Percentiles rank a stretch among this genome's conserved stretches.
Conservation (phyloP, 139 green algal species). For the Pleodorina starrii region DNA sequence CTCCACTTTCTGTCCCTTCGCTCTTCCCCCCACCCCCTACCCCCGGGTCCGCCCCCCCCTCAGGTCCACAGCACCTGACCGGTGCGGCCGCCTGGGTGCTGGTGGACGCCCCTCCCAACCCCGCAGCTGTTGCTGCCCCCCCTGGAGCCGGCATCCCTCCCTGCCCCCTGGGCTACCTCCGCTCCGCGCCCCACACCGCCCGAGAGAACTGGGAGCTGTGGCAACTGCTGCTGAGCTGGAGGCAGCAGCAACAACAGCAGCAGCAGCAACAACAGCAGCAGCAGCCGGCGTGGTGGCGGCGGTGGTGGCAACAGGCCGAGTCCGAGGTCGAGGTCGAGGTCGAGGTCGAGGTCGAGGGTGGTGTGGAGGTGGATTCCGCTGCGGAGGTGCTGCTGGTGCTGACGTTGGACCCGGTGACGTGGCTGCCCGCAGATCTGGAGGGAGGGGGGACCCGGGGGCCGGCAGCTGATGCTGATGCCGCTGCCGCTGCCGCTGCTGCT, state of each 20-base stretch:
- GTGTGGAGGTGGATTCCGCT: background rate
- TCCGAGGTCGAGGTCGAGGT: background rate
- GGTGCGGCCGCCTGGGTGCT: background rate
- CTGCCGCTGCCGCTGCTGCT: too few species aligned
- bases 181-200: conserved; percentile 4
- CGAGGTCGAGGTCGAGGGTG: background rate
- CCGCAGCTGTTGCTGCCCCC: too few species aligned
- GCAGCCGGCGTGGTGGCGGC: background rate
- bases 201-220: conserved; percentile 20
- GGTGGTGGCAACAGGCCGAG: background rate
- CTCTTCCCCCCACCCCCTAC: too few species aligned
- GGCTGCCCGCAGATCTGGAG: background rate
- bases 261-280: background rate
- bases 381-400: conserved; percentile 13
- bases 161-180: conserved; percentile 8
- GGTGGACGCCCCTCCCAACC: too few species aligned
- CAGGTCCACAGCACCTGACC: background rate
- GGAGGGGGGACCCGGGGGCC: too few species aligned
- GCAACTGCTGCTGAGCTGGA: background rate
- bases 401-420: background rate
- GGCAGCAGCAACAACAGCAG: background rate
- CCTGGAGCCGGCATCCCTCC: background rate
- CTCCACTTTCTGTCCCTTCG: too few species aligned
- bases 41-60: too few species aligned
- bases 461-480: too few species aligned